Percentiles rank a stretch among this genome's conserved stretches.
phyloP scores from a whole-genome alignment of 495 filamentous ascomycete genomes.

The Amphirosellinia nigrospora region DNA sequence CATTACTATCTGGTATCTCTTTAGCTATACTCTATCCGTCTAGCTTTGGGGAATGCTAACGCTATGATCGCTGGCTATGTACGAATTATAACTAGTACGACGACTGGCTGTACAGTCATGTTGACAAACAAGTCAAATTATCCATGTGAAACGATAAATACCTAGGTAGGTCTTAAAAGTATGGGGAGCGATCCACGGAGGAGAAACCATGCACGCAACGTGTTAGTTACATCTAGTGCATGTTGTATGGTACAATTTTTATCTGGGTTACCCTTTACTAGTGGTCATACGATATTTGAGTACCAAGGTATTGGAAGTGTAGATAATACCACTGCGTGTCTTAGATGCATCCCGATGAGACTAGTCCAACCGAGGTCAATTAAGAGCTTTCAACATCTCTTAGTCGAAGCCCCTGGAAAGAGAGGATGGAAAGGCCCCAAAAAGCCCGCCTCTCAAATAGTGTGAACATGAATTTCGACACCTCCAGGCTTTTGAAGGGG shows the following conservation, averaged over 20 bases:
- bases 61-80: not conserved
- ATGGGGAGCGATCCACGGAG: not conserved
- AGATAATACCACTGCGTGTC: not conserved
- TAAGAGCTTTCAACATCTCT: not conserved
- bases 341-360: not conserved
- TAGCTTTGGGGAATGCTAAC: not conserved
- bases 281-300: constrained; percentile 8
- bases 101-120: not conserved
- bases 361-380: not conserved
- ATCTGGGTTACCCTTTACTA: not conserved
- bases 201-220: not conserved
- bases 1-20: not conserved
- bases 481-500: constrained; percentile 17
- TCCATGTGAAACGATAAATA: constrained; percentile 1
- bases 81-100: not conserved
- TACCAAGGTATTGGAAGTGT: too few species aligned
- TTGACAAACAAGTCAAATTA: not conserved
- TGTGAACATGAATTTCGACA: constrained; percentile 5
- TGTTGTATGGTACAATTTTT: not conserved
- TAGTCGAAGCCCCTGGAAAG: constrained; percentile 10
- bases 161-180: not conserved
- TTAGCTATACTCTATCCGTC: not conserved
- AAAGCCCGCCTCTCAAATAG: constrained; percentile 2
- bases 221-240: not conserved
- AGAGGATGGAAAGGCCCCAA: constrained; percentile 1